Evolutionary conservation across 106 monocot species (phyloP).

Genomic region (Dendrobium nobile): DNA sequence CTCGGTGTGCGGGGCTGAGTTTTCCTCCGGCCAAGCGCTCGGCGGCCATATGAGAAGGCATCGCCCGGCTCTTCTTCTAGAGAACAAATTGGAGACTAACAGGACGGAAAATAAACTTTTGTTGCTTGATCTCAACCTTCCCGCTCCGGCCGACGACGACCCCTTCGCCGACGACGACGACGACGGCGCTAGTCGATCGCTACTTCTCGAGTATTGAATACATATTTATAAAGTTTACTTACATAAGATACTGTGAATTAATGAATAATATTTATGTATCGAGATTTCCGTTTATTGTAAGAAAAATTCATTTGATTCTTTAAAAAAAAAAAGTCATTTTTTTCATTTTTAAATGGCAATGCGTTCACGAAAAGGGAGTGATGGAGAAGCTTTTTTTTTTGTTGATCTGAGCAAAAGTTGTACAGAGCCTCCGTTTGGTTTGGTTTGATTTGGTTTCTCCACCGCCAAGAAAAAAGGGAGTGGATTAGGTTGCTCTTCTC

Average conservation of each 20-base stretch:
- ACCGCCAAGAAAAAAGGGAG: conserved; percentile 8
- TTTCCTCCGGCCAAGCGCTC: conserved; percentile 87
- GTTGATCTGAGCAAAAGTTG: neutral
- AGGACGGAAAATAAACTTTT: conserved; percentile 28
- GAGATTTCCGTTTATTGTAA: neutral
- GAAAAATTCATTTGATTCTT: conserved; percentile 1
- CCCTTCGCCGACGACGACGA: neutral
- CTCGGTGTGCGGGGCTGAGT: conserved; percentile 71
- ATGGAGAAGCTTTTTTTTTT: neutral
- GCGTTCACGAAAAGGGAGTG: conserved; percentile 1
- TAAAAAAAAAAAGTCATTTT: neutral
- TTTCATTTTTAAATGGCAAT: neutral
- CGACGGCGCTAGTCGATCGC: conserved; percentile 43
- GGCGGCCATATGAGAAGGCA: conserved; percentile 96
- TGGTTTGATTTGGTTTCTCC: neutral
- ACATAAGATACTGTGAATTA: neutral
- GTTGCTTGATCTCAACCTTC: conserved; percentile 61
- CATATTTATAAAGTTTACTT: neutral
- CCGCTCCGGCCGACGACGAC: conserved; percentile 43
- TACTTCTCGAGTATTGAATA: conserved; percentile 19
- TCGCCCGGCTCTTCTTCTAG: conserved; percentile 17
- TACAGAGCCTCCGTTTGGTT: neutral
- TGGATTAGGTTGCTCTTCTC: conserved; percentile 1
- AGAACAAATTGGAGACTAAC: neutral
- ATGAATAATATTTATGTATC: neutral